Percentiles rank a stretch among this genome's conserved stretches.
Evolutionary conservation across 140 eudicot species (phyloP).

Genomic region (Bidens hawaiensis): DNA sequence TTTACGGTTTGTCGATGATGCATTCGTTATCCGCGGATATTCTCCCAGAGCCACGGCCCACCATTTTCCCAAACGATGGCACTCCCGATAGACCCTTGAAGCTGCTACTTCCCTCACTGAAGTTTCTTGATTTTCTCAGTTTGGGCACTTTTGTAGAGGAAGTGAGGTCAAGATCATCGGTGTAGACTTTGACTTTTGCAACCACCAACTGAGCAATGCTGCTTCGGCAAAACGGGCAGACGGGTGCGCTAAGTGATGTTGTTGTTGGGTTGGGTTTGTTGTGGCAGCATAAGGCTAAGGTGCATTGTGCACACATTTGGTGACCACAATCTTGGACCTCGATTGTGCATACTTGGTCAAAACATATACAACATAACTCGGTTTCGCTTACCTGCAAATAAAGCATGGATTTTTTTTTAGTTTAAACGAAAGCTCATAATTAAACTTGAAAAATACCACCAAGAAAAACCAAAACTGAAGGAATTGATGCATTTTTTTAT

Average conservation of each 20-base stretch:
- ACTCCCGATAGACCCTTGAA: conserved; percentile 59
- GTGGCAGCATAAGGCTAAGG: too few relatives aligned
- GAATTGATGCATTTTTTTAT: neutral
- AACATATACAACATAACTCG: conserved; percentile 80
- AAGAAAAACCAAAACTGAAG: conserved; percentile 1
- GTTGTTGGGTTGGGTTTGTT: conserved; percentile 62
- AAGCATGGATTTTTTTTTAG: neutral
- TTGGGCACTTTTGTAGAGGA: conserved; percentile 44
- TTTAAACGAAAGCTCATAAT: conserved; percentile 5
- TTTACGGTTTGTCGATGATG: conserved; percentile 33
- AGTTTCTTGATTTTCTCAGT: conserved; percentile 43
- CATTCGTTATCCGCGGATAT: conserved; percentile 41
- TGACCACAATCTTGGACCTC: too few relatives aligned
- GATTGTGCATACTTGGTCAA: too few relatives aligned
- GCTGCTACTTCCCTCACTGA: conserved; percentile 80
- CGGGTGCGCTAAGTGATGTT: conserved; percentile 41
- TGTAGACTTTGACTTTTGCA: conserved; percentile 42
- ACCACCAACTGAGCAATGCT: conserved; percentile 57
- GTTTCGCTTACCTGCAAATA: conserved; percentile 52
- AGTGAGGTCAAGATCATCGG: conserved; percentile 20
- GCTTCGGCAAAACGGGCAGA: conserved; percentile 92
- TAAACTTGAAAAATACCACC: neutral
- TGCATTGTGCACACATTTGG: too few relatives aligned
- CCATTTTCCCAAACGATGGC: conserved; percentile 61
- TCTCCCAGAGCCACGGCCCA: conserved; percentile 58